A percentile compares a stretch with the other conserved stretches of the same genome.
Conservation (phyloP, 257 asterid genomes). For the Leonotis leonurus region DNA sequence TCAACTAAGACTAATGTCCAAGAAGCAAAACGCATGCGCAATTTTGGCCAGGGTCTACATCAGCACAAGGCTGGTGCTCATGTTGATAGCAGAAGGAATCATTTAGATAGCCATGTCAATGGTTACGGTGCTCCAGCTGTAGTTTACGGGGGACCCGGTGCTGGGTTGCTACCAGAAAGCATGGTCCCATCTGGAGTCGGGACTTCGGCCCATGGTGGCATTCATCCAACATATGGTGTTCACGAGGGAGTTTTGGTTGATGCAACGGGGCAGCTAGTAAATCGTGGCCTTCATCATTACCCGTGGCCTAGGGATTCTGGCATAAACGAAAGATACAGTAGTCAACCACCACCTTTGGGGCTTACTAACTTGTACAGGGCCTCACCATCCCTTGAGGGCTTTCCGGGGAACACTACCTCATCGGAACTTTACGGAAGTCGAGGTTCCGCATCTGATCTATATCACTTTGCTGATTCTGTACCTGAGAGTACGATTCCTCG, state of each 20-base stretch:
- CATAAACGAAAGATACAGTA: conserved; percentile 32
- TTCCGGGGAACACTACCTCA: conserved; percentile 34
- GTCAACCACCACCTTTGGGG: conserved; percentile 27
- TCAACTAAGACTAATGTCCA: conserved; percentile 32
- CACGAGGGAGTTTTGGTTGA: conserved; percentile 15
- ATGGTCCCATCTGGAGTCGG: conserved; percentile 26
- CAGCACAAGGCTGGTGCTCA: conserved; percentile 26
- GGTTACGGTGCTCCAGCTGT: conserved; percentile 30
- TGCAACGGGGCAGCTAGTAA: conserved; percentile 25
- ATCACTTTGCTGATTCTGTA: conserved; percentile 62
- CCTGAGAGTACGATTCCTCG: conserved; percentile 32
- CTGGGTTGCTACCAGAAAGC: conserved; percentile 35
- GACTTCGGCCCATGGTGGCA: conserved; percentile 22
- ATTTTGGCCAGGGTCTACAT: conserved; percentile 27
- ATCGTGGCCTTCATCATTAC: conserved; percentile 28
- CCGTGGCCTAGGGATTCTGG: conserved; percentile 32
- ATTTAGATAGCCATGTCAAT: conserved; percentile 17
- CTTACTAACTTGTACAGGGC: conserved; percentile 42
- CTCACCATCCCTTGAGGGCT: conserved; percentile 38
- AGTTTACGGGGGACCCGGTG: conserved; percentile 48
- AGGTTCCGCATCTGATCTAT: conserved; percentile 35
- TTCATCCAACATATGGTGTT: conserved; percentile 24
- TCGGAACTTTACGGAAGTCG: conserved; percentile 29
- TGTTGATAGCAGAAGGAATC: conserved; percentile 25
- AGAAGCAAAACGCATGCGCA: conserved; percentile 47